These are phyloP conservation scores for Debaryomyces subglobosus DNA, from an alignment of 1,139 yeast species.

Conservation along the genomic window DNA sequence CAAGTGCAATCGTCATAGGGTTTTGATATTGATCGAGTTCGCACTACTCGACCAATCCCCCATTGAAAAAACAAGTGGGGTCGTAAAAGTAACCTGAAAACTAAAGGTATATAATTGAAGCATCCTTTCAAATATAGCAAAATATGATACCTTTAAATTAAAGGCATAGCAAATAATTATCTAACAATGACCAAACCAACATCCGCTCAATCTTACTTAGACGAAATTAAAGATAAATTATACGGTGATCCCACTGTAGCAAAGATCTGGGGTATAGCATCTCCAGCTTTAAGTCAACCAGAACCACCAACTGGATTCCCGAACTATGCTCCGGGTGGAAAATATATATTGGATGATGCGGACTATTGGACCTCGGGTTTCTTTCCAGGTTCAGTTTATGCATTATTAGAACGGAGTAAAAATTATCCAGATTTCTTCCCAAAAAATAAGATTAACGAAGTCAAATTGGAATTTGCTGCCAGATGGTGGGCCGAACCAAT, in stretches of 20 bases:
- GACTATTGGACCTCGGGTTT: constrained; percentile 31
- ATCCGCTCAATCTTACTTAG: background rate
- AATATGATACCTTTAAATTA: too few species aligned
- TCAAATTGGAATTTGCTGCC: constrained; percentile 22
- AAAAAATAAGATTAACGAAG: constrained; percentile 11
- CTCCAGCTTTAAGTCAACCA: constrained; percentile 7
- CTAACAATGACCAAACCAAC: background rate
- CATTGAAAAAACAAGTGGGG: background rate
- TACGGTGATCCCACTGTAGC: constrained; percentile 15
- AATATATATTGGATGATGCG: constrained; percentile 19
- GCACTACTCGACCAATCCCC: background rate
- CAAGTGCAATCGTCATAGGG: background rate
- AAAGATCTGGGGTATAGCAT: constrained; percentile 19
- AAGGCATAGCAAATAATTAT: background rate
- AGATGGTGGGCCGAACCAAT: constrained; percentile 24
- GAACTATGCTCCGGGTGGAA: constrained; percentile 14
- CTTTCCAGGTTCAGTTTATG: constrained; percentile 27
- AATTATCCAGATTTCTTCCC: constrained; percentile 15
- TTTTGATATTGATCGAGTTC: background rate
- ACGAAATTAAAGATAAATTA: constrained; percentile 11
- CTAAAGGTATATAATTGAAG: background rate
- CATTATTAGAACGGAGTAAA: constrained; percentile 22
- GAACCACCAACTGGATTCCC: constrained; percentile 17
- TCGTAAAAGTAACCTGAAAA: background rate
- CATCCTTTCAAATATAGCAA: background rate